These are phyloP conservation scores for Cryptococcus sp. DNA, from an alignment of 1,284 basidiomycete species.

Conservation along the genomic window DNA sequence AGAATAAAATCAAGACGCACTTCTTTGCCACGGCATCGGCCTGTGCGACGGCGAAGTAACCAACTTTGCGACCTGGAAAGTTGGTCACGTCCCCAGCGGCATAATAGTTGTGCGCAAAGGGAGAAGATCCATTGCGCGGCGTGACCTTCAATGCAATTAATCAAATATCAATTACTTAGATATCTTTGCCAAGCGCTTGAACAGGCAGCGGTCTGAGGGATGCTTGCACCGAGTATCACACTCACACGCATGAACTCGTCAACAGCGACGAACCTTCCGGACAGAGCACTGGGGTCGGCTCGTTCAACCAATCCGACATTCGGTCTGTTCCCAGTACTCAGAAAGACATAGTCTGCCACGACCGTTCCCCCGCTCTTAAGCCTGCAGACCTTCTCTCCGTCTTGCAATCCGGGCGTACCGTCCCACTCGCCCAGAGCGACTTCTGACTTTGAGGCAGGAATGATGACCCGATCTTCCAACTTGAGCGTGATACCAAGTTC, in stretches of 20 bases:
- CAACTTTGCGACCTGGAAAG: constrained; percentile 43
- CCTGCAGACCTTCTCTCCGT: constrained; percentile 30
- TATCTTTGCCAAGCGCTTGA: background rate
- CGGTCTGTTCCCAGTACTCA: constrained; percentile 54
- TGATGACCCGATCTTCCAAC: constrained; percentile 35
- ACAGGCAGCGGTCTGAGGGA: background rate
- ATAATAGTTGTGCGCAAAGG: constrained; percentile 39
- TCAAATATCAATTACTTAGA: background rate
- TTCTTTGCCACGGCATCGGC: constrained; percentile 40
- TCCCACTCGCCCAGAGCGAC: constrained; percentile 28
- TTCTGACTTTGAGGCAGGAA: constrained; percentile 18
- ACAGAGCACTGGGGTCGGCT: constrained; percentile 38
- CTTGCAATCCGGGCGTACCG: constrained; percentile 32
- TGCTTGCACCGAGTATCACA: background rate
- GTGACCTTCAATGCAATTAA: too few relatives aligned
- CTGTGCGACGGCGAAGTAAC: background rate
- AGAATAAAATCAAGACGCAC: constrained; percentile 16
- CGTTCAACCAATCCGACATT: constrained; percentile 46
- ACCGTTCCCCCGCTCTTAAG: constrained; percentile 42
- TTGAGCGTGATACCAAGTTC: constrained; percentile 42
- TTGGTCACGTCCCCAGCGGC: constrained; percentile 48
- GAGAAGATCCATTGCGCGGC: constrained; percentile 19
- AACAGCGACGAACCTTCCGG: constrained; percentile 39
- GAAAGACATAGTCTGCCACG: constrained; percentile 54
- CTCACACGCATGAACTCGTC: constrained; percentile 31